phyloP scores from a whole-genome alignment of 2,329 filamentous ascomycete species.

The Cladophialophora chaetospira region DNA sequence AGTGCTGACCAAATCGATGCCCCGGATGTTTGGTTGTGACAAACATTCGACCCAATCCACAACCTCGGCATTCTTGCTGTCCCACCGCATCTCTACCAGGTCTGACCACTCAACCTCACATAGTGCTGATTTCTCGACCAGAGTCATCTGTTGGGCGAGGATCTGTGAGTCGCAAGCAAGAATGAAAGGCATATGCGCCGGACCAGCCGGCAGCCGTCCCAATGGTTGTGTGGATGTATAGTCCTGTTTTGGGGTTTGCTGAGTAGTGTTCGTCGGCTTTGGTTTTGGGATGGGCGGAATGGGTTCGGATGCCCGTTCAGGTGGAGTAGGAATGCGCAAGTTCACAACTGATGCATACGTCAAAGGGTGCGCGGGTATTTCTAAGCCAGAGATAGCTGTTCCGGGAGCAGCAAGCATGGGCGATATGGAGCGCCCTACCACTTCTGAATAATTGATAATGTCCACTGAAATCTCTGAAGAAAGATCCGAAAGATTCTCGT shows the following conservation, averaged over 20 bases:
- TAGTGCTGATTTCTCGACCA: slow-evolving; percentile 66
- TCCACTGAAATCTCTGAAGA: slow-evolving; percentile 56
- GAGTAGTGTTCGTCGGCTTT: neutral
- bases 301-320: slow-evolving; percentile 43
- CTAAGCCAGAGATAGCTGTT: slow-evolving; percentile 43
- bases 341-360: slow-evolving; percentile 50
- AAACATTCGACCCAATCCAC: slow-evolving; percentile 66
- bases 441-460: slow-evolving; percentile 47
- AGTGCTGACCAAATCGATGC: slow-evolving; percentile 66
- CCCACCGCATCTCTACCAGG: slow-evolving; percentile 65
- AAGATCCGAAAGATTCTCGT: slow-evolving; percentile 57
- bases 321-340: slow-evolving; percentile 35
- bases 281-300: slow-evolving; percentile 24
- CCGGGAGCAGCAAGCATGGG: slow-evolving; percentile 38
- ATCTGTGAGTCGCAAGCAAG: slow-evolving; percentile 63
- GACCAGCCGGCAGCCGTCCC: slow-evolving; percentile 21
- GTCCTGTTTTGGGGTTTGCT: neutral
- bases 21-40: slow-evolving; percentile 52
- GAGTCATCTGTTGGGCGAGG: slow-evolving; percentile 64
- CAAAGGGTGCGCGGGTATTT: slow-evolving; percentile 48
- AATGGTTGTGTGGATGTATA: slow-evolving; percentile 11
- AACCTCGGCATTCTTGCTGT: slow-evolving; percentile 54
- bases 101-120: slow-evolving; percentile 69
- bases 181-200: slow-evolving; percentile 61
- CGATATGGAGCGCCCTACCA: slow-evolving; percentile 36